Evolutionary conservation across 2,329 filamentous ascomycete genomes (phyloP), one percentile per base, ranked within the genome.

Genomic region (Aspergillus versicolor): DNA sequence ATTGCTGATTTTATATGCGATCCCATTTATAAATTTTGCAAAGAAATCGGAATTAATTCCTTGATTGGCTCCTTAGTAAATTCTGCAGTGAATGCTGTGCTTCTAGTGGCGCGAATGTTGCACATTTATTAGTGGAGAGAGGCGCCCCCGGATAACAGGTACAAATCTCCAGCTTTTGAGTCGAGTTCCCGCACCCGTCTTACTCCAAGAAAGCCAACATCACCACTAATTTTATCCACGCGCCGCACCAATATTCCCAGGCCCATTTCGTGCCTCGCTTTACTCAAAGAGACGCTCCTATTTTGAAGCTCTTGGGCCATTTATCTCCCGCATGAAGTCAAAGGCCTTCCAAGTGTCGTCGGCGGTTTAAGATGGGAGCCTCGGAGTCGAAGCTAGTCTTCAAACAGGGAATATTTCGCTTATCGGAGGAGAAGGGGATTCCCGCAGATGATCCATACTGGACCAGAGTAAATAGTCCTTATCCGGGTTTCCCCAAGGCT

Each of bases 351-450:
- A 62, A 72, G 62, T 56, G 57, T 59, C 62, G 61, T 54, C 58
- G 55, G 58, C 63, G 60, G 60, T 65, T 68, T 64, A 72, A 69
- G 56, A 99, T 99, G 94, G 94, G 94, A 77, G 93, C 93, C 73
- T 97, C 93, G 78, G 93, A 97, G 80, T 97, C 93, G 70, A 97
- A 97, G 84, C 87, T 97, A 72, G 91, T 93, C 72, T 97, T 99
- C 84, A 97, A 97, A 79, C 91, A 96, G 78, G 93, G 92, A 77
- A 96, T 97, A 79, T 97, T 97, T 81, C 87, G 90, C 72, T 86
- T 99, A 58, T 94, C 92, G n/a, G 92, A 96, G 74, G 89, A 96
- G 74, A 87, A 88, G 64, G 83, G 90, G 73, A 97, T 97, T 71
- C 83, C 91, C 59, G 86, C 91, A 56, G 89, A 94, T 76, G 91